These are phyloP conservation scores for Diplodia mutila DNA, from an alignment of 2,329 filamentous ascomycete genomes.

Conservation along the genomic window DNA sequence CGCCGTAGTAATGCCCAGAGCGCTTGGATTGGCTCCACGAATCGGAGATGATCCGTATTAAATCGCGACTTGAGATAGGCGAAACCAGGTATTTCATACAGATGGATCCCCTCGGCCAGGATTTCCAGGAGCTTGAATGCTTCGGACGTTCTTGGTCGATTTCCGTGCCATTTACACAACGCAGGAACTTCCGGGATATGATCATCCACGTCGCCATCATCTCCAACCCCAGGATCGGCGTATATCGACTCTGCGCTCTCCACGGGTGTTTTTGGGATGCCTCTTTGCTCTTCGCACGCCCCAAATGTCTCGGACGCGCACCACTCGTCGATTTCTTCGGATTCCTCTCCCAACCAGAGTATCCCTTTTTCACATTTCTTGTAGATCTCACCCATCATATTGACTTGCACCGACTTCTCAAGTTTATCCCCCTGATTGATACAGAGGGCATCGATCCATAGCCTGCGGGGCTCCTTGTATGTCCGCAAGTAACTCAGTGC, in stretches of 20 bases:
- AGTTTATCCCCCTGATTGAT: neutral
- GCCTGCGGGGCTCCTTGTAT: neutral
- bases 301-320: neutral
- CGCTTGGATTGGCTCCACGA: constrained; percentile 1
- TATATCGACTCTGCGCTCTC: too few species aligned
- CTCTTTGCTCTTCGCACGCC: neutral
- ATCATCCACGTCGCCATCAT: neutral
- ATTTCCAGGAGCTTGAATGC: neutral
- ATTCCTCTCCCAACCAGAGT: neutral
- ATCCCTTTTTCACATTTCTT: neutral
- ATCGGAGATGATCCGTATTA: neutral
- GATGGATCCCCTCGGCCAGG: neutral
- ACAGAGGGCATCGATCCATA: constrained; percentile 4
- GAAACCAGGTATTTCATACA: neutral
- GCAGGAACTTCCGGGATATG: too few species aligned
- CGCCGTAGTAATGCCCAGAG: neutral
- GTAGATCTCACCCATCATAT: constrained; percentile 9
- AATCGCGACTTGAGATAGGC: neutral
- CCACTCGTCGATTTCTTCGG: neutral
- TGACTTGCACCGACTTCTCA: constrained; percentile 1
- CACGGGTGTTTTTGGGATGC: too few species aligned
- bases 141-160: neutral
- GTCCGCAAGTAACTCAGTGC: neutral
- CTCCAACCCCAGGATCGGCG: too few species aligned
- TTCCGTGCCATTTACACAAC: neutral